phyloP scores from a whole-genome alignment of 2,329 filamentous ascomycete genomes.

The Fusarium tricinctum region DNA sequence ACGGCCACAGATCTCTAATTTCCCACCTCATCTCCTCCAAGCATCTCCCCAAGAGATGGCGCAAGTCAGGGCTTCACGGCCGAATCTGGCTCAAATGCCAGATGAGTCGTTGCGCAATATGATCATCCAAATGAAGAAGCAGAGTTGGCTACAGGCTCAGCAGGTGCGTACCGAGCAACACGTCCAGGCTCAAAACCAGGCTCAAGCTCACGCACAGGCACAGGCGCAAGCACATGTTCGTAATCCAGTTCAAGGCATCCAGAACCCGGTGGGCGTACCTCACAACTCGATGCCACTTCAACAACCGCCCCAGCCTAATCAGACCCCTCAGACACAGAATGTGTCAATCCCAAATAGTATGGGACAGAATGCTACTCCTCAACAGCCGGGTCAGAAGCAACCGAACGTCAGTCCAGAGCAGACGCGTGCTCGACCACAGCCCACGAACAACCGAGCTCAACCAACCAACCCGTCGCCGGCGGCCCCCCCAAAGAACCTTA shows the following conservation, averaged over 20 bases:
- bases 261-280: constrained; percentile 60
- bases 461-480: constrained; percentile 57
- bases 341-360: constrained; percentile 59
- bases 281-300: constrained; percentile 68
- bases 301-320: constrained; percentile 62
- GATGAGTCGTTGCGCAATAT: constrained; percentile 55
- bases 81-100: constrained; percentile 48
- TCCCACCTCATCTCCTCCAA: constrained; percentile 53
- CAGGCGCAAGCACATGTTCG: constrained; percentile 54
- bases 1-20: constrained; percentile 44
- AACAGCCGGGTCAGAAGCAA: constrained; percentile 51
- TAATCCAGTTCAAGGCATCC: constrained; percentile 50
- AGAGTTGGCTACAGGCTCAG: constrained; percentile 51
- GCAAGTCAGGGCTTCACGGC: constrained; percentile 48
- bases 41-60: constrained; percentile 54
- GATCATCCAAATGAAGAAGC: constrained; percentile 54
- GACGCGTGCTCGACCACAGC: constrained; percentile 45
- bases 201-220: constrained; percentile 53
- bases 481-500: constrained; percentile 61
- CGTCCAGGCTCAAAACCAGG: constrained; percentile 47
- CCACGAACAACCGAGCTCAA: constrained; percentile 54
- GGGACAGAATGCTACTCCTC: constrained; percentile 56
- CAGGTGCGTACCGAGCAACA: constrained; percentile 55
- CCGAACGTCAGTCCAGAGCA: constrained; percentile 49
- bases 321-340: constrained; percentile 56